These are phyloP conservation scores for Lagenidium sp. DNA, from an alignment of 352 stramenopile species.

Conservation along the genomic window DNA sequence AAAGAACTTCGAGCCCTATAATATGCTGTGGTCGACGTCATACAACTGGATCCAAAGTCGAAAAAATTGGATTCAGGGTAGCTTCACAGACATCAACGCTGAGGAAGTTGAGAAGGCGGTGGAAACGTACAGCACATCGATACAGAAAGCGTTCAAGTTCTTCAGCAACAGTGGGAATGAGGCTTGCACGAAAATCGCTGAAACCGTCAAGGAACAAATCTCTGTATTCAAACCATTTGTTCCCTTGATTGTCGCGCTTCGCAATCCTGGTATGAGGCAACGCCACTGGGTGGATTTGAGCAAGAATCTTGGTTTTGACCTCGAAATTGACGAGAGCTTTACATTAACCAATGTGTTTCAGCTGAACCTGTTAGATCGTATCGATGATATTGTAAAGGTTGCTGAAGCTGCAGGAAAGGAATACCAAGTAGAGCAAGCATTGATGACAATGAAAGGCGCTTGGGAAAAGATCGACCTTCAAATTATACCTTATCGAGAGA, in stretches of 20 bases:
- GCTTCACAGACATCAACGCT: slow-evolving; percentile 87
- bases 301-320: slow-evolving; percentile 69
- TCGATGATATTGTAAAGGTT: slow-evolving; percentile 90
- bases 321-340: slow-evolving; percentile 87
- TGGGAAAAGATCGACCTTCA: slow-evolving; percentile 90
- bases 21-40: slow-evolving; percentile 86
- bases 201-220: slow-evolving; percentile 90
- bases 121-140: slow-evolving; percentile 70
- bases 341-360: slow-evolving; percentile 82
- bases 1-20: slow-evolving; percentile 94
- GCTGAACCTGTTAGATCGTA: slow-evolving; percentile 75
- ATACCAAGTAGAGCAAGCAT: slow-evolving; percentile 90
- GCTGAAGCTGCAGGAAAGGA: slow-evolving; percentile 92
- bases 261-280: slow-evolving; percentile 90
- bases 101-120: slow-evolving; percentile 90
- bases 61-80: slow-evolving; percentile 88
- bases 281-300: slow-evolving; percentile 93
- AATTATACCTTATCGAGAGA: slow-evolving; percentile 88
- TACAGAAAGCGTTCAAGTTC: slow-evolving; percentile 90
- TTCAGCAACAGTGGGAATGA: slow-evolving; percentile 88
- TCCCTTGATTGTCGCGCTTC: slow-evolving; percentile 85
- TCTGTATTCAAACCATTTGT: slow-evolving; percentile 91
- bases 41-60: slow-evolving; percentile 89
- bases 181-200: slow-evolving; percentile 83
- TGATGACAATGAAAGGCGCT: slow-evolving; percentile 89